Base-by-base conservation (phyloP, 371 early-diverging fungal species). In the Apophysomyces elegans region DNA sequence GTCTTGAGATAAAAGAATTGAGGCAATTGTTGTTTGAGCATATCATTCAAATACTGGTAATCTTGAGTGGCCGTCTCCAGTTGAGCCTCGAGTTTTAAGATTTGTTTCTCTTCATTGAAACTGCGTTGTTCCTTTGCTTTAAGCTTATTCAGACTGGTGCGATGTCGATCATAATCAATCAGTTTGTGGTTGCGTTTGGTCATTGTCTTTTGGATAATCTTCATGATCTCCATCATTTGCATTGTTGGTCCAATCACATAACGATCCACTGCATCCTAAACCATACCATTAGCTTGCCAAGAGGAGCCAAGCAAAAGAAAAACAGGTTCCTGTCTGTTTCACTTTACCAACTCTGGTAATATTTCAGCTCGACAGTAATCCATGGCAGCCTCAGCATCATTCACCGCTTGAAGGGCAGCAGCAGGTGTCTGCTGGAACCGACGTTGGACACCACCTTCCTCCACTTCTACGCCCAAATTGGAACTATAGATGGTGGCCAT, bases 121-220 rank as follows among this genome's bases (percentile, higher is more conserved):
- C 80, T 81, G 36, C 87, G 78, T 41, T 90, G 88, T 35, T 82
- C 73, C 71, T 88, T 90, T 6, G 79, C 84, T 21, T 73, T 75
- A 36, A 93, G 66, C 66, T 91, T 91, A 47, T 83, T 79, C 39
- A 91, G 75, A 14, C 73, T 67, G 58, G 78, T 78, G 37, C 88
- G 78, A 74, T 87, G 84, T 38, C 94, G 88, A 68, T 94, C 94
- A 73, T 88, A 93, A 78, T 94, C 94, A 43, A 93, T 69, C 47
- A 89, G 73, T 71, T 94, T 94, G 76, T 91, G 93, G 32, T 83
- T 80, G 9, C 93, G 86, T 71, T 94, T 94, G 11, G 76, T 79
- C 12, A 92, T 89, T 4, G 89, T 78, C 64, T 86, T 90, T 62
- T 86, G 86, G 44, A 94, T 88, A 36, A 69, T 47, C 61, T 88